phyloP scores from a whole-genome alignment of 2,329 filamentous ascomycete genomes.

The Akanthomyces uredinophilus region DNA sequence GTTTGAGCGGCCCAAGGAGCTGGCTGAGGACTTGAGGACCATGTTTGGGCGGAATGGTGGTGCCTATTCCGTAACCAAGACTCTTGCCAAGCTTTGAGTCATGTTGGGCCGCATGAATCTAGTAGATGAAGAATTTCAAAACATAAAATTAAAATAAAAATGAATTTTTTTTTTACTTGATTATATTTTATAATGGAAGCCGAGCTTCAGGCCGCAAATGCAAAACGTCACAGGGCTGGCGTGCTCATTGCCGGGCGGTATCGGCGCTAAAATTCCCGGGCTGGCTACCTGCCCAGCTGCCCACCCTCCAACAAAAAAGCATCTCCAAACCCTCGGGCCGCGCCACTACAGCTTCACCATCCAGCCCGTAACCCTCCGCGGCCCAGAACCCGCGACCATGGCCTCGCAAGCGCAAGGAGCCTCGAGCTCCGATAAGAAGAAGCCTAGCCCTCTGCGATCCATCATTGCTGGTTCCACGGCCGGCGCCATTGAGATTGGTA shows the following conservation, averaged over 20 bases:
- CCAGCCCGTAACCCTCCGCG: neutral
- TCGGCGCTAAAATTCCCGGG: slow-evolving; percentile 8
- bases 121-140: neutral
- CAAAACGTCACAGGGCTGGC: too few relatives aligned
- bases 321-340: slow-evolving; percentile 1
- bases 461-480: slow-evolving; percentile 91
- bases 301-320: neutral
- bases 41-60: slow-evolving; percentile 51
- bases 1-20: slow-evolving; percentile 45
- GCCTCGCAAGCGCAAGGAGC: slow-evolving; percentile 14
- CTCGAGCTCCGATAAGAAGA: slow-evolving; percentile 30
- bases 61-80: slow-evolving; percentile 33
- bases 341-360: neutral
- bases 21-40: slow-evolving; percentile 44
- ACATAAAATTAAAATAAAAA: too few relatives aligned
- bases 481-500: slow-evolving; percentile 90
- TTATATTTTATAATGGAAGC: neutral
- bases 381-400: slow-evolving; percentile 3
- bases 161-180: neutral
- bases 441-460: slow-evolving; percentile 77
- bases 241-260: slow-evolving; percentile 2
- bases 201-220: too few relatives aligned
- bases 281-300: neutral
- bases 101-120: too few relatives aligned
- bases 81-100: slow-evolving; percentile 4